These are phyloP conservation scores for Adansonia digitata DNA, from an alignment of 345 rosid genomes.

Conservation along the genomic window DNA sequence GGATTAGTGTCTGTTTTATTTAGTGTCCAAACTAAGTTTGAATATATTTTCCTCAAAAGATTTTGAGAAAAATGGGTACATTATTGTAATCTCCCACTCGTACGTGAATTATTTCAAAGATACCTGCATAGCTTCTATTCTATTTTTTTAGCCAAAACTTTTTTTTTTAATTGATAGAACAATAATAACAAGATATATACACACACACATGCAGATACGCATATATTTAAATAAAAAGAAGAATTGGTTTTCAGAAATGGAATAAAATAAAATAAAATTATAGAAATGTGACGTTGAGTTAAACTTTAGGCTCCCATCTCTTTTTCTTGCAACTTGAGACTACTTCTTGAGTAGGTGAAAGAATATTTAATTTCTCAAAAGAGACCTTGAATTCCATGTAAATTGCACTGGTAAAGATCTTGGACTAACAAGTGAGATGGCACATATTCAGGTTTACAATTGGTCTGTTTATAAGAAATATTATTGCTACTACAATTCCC, in stretches of 20 bases:
- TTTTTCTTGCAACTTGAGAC: neutral
- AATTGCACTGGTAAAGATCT: neutral
- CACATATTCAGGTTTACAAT: neutral
- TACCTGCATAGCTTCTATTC: neutral
- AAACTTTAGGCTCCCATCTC: neutral
- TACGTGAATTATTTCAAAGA: neutral
- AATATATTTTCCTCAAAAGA: neutral
- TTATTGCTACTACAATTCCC: neutral
- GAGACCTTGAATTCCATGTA: neutral
- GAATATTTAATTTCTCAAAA: neutral
- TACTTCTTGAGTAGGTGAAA: neutral
- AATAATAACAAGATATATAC: too few species aligned
- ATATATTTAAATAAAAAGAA: neutral
- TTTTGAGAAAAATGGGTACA: neutral
- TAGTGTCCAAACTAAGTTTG: neutral
- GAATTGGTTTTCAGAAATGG: neutral
- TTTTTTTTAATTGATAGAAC: neutral
- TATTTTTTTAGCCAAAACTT: too few species aligned
- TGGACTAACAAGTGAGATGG: neutral
- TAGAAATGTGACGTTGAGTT: neutral
- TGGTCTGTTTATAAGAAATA: neutral
- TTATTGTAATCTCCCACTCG: neutral
- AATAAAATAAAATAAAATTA: too few species aligned
- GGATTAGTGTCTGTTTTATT: neutral
- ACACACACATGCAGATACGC: too few species aligned